phyloP scores from a whole-genome alignment of 305 asterid species.

The Fraxinus platypoda region DNA sequence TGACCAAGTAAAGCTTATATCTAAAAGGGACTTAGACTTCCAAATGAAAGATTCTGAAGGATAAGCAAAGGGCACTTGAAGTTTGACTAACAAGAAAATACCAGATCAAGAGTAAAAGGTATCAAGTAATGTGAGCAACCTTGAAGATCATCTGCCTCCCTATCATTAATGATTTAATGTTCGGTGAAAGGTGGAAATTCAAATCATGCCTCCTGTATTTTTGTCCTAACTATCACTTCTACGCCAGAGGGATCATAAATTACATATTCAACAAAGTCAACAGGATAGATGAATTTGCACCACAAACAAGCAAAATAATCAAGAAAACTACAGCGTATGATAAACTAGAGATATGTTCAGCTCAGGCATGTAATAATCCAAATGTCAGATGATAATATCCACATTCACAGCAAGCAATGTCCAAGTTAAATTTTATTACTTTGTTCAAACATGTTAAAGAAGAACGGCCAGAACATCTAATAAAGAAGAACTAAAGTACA shows the following conservation, averaged over 20 bases:
- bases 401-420: neutral
- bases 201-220: neutral
- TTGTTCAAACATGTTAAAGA: neutral
- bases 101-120: neutral
- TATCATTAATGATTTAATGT: neutral
- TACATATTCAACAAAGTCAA: neutral
- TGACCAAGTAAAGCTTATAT: neutral
- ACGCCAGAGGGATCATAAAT: neutral
- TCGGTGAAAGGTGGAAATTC: neutral
- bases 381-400: neutral
- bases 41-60: neutral
- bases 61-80: neutral
- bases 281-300: neutral
- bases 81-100: neutral
- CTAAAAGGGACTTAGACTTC: neutral
- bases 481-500: slow-evolving; percentile 27
- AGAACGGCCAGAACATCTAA: slow-evolving; percentile 6
- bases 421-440: neutral
- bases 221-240: neutral
- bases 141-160: neutral
- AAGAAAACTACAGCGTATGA: neutral
- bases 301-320: neutral
- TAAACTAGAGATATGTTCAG: neutral
- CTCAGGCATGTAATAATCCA: neutral
- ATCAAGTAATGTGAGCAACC: neutral